A percentile compares a stretch with the other conserved stretches of the same genome.
Conservation (phyloP, 176 grass and related monocot genomes). For the Ensete ventricosum region DNA sequence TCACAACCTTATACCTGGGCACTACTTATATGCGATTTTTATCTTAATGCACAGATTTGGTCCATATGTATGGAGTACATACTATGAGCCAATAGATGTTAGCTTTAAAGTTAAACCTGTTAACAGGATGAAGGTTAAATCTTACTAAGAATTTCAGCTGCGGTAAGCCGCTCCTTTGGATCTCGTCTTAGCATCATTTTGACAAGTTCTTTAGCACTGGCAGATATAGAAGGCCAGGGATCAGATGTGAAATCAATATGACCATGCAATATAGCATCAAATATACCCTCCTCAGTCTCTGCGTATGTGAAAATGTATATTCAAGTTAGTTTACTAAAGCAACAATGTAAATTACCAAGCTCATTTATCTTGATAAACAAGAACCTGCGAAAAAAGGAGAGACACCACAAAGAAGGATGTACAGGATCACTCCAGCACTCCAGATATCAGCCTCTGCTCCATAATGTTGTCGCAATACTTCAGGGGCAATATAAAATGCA, state of each 20-base stretch:
- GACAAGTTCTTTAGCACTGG: conserved; percentile 72
- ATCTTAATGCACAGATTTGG: too few relatives aligned
- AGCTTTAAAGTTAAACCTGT: neutral
- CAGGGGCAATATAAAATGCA: conserved; percentile 91
- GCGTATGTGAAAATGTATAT: conserved; percentile 15
- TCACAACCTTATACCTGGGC: too few relatives aligned
- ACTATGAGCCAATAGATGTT: too few relatives aligned
- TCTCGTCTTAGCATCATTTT: conserved; percentile 81
- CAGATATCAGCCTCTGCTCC: conserved; percentile 87
- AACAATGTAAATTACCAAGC: neutral
- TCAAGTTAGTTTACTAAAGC: neutral
- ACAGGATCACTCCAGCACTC: conserved; percentile 90
- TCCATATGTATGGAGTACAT: too few relatives aligned
- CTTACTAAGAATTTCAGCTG: conserved; percentile 86
- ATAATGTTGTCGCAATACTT: conserved; percentile 71
- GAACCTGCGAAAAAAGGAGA: conserved; percentile 95
- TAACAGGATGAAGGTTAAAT: neutral
- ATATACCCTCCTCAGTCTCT: conserved; percentile 96
- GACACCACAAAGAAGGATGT: conserved; percentile 92
- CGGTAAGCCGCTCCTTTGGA: conserved; percentile 81
- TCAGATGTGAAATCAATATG: conserved; percentile 82
- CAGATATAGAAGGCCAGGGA: conserved; percentile 85
- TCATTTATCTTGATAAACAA: neutral
- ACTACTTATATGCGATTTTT: too few relatives aligned
- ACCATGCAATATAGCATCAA: conserved; percentile 57